phyloP scores from a whole-genome alignment of 371 early-diverging fungal genomes.

The Mortierella sp. region DNA sequence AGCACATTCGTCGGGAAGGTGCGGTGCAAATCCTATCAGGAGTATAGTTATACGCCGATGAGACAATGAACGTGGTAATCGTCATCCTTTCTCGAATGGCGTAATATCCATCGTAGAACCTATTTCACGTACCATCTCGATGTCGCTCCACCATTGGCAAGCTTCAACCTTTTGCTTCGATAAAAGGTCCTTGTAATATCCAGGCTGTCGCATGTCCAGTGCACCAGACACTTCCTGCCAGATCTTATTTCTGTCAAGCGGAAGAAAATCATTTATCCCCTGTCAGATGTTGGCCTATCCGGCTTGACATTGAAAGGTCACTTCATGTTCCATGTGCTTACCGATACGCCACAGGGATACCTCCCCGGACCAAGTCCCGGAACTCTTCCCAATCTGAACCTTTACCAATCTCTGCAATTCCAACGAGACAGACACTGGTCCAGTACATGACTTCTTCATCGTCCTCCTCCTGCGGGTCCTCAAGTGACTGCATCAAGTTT shows the following conservation, averaged over 20 bases:
- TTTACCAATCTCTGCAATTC: slow-evolving; percentile 48
- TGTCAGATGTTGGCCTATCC: too few relatives aligned
- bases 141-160: slow-evolving; percentile 52
- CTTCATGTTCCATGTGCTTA: slow-evolving; percentile 4
- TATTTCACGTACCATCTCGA: slow-evolving; percentile 54
- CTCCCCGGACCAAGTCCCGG: slow-evolving; percentile 48
- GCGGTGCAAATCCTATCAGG: slow-evolving; percentile 55
- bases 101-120: too few relatives aligned
- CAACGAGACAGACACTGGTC: slow-evolving; percentile 46
- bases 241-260: slow-evolving; percentile 42
- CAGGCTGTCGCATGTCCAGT: slow-evolving; percentile 42
- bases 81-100: too few relatives aligned
- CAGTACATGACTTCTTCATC: slow-evolving; percentile 50
- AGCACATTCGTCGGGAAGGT: slow-evolving; percentile 55
- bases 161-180: slow-evolving; percentile 22
- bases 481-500: slow-evolving; percentile 26
- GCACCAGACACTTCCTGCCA: slow-evolving; percentile 57
- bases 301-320: too few relatives aligned
- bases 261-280: background rate
- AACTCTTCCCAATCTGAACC: slow-evolving; percentile 53
- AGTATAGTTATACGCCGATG: too few relatives aligned
- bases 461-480: slow-evolving; percentile 31
- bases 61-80: too few relatives aligned
- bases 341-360: slow-evolving; percentile 54
- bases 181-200: slow-evolving; percentile 50